Evolutionary conservation across 345 rosid genomes (phyloP).

Genomic region (Syzygium aromaticum): DNA sequence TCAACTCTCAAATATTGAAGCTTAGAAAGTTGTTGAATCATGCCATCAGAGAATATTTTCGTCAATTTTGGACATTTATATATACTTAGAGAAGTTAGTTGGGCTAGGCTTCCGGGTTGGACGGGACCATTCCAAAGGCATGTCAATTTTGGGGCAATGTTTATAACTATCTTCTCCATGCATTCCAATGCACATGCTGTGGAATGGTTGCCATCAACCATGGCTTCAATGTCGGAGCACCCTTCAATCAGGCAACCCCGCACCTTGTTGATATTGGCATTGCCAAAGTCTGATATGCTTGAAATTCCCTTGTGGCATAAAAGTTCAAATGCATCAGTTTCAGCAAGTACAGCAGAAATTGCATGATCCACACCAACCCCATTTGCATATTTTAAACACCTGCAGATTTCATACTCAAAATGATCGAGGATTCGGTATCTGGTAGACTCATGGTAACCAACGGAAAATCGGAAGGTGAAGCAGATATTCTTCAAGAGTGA

Average conservation of each 20-base stretch:
- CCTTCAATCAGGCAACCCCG: constrained; percentile 9
- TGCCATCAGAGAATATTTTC: constrained; percentile 1
- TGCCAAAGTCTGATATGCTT: constrained; percentile 12
- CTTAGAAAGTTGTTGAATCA: constrained; percentile 13
- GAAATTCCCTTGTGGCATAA: constrained; percentile 8
- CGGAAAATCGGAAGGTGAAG: constrained; percentile 8
- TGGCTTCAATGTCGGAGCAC: constrained; percentile 2
- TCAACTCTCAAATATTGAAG: constrained; percentile 12
- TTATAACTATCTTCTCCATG: constrained; percentile 10
- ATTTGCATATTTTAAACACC: constrained; percentile 13
- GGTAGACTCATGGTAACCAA: constrained; percentile 7
- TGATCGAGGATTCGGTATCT: constrained; percentile 6
- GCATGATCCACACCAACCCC: background rate
- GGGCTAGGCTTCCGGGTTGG: constrained; percentile 9
- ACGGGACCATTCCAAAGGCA: constrained; percentile 18
- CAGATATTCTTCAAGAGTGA: constrained; percentile 1
- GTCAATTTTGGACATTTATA: constrained; percentile 4
- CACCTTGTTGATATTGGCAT: background rate
- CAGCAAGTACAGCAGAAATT: constrained; percentile 8
- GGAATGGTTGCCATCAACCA: constrained; percentile 1
- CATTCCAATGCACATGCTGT: background rate
- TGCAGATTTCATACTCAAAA: constrained; percentile 7
- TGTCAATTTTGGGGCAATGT: background rate
- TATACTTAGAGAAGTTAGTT: constrained; percentile 5
- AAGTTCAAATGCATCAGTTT: constrained; percentile 21